Evolutionary conservation across 495 filamentous ascomycete genomes (phyloP), one percentile per base, ranked within the genome.

Genomic region (Penicillium riverlandense): DNA sequence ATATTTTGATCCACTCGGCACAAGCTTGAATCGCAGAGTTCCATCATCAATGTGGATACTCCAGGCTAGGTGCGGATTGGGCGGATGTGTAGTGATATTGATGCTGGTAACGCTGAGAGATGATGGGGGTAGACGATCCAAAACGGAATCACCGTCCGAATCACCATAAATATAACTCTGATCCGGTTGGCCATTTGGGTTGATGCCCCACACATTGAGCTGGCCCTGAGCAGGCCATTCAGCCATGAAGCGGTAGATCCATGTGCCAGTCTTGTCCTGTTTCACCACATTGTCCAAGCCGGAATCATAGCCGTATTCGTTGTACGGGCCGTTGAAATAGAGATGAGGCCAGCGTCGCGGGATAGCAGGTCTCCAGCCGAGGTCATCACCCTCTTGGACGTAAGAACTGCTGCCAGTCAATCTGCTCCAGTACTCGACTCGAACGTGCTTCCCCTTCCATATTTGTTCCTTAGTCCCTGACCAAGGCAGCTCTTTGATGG

Each of bases 171-270:
- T 67, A 29, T 65, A 72, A 11, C 71, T 72, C 39, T 78, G 62
- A 49, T 85, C 82, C 3, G 83, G 82, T 49, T 77, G 63, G 11
- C 81, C 79, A 58, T 84, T 75, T 0, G 74, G 72, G 49, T 85
- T 81, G 50, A 83, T 79, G 33, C 83, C 83, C 83, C 83, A 86
- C 2, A 79, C 66, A 49, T 84, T 86, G 45, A 85, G 62, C 47
- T 83, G 79, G 48, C 80, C 80, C 34, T 71, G 62, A 10, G 75
- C 70, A 9, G 83, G 83, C 74, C 75, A 85, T 50, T 86, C 83
- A 4, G 74, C 63, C 74, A 83, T 75, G 50, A 80, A 80, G 40
- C 79, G 66, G 53, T 76, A 74, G 13, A 72, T 65, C 83, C 83
- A 86, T 7, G 65, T 63, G 9, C 77, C 76, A 52, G 78, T 68